Percentiles rank a stretch among this genome's conserved stretches.
phyloP scores from a whole-genome alignment of 768 basidiomycete species.

The Suillus fuscotomentosus region DNA sequence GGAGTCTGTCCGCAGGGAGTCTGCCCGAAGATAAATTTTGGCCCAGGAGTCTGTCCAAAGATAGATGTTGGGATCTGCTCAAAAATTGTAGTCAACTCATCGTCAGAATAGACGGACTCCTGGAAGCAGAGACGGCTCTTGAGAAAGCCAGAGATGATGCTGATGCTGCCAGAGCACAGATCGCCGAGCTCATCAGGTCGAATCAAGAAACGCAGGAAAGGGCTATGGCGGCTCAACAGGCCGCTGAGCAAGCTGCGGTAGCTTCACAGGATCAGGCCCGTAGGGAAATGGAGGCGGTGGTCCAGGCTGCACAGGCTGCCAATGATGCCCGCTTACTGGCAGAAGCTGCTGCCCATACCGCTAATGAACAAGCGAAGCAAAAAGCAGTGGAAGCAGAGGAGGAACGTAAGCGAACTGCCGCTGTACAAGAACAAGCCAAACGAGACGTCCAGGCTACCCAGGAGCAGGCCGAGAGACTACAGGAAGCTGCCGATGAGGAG shows the following conservation, averaged over 20 bases:
- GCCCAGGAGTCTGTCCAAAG: no score
- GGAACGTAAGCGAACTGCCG: constrained; percentile 9
- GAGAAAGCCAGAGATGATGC: no score
- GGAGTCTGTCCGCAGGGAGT: no score
- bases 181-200: no score
- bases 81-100: no score
- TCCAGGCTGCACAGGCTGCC: not conserved
- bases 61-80: no score
- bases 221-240: no score
- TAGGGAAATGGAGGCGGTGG: not conserved
- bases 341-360: not conserved
- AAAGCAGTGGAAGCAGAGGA: constrained; percentile 4
- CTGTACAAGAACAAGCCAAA: constrained; percentile 11
- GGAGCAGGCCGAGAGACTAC: constrained; percentile 2
- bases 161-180: no score
- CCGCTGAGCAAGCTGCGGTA: not conserved
- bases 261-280: not conserved
- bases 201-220: no score
- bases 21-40: no score
- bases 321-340: constrained; percentile 3
- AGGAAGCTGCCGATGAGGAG: constrained; percentile 19
- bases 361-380: not conserved
- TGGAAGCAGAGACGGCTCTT: no score
- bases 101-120: no score
- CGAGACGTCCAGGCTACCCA: constrained; percentile 7